Base-by-base conservation (phyloP, 768 basidiomycete species). In the Termitomyces heimii region DNA sequence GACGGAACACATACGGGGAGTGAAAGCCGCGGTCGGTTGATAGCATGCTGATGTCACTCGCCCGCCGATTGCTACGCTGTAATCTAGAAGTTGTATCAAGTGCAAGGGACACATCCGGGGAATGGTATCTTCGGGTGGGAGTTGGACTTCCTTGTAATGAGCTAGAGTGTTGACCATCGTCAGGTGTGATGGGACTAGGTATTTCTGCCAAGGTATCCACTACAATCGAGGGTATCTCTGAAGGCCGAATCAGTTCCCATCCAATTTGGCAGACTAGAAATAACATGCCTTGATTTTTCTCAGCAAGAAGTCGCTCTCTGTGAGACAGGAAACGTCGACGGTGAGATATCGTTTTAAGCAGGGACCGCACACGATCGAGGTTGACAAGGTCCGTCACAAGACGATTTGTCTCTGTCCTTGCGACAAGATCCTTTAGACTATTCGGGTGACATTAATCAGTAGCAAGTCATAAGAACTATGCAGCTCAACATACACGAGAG, bases 351-450 rank as follows among this genome's bases (percentile, higher is more conserved):
- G 86, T 88, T 56, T 80, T 79, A n/a, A 97, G 72, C 49, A 94
- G 68, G 0, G 92, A 93, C 42, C 85, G 81, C 13, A 95, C 90
- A 50, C 86, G 82, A 70, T 96, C 94, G 44, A 95, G 71, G 66
- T 92, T 89, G 40, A 95, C 88, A 9, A 92, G 78, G 64, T 92
- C 92, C 0, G 83, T 84, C 9, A 98, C 92, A 13, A 91, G 75
- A 60, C 85, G 84, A 65, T 85, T 92, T 32, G 82, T 91, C 60
- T 86, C 86, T 13, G 86, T 85, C 54, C 94, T 76, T 20, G 77
- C 76, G 13, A 93, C 82, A 1, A 94, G 79, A 57, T 97, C 94
- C 59, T 92, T 86, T 55, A 96, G 68, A 34, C 94, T 97, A 61
- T 2, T 24, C 9, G 56, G 24, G 39, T 43, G 22, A 44, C 13